These are phyloP conservation scores for Mycena vitilis DNA, from an alignment of 768 basidiomycete genomes.

Conservation along the genomic window DNA sequence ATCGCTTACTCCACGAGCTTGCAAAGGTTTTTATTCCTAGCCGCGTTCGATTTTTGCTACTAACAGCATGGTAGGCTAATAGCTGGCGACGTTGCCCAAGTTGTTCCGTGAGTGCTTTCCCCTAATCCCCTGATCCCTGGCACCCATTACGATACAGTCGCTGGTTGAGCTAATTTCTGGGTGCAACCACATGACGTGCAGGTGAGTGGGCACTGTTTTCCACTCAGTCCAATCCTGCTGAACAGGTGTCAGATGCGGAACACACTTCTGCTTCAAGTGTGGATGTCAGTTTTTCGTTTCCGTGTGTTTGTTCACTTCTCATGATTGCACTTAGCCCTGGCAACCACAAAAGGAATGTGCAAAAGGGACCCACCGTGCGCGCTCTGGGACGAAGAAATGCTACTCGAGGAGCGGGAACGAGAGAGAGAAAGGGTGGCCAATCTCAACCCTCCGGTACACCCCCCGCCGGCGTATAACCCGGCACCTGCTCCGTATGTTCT, in stretches of 20 bases:
- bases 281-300: slow-evolving; percentile 43
- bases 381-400: slow-evolving; percentile 53
- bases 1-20: slow-evolving; percentile 47
- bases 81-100: slow-evolving; percentile 55
- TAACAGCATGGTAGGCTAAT: slow-evolving; percentile 42
- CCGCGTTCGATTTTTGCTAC: not conserved
- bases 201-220: not conserved
- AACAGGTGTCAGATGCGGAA: slow-evolving; percentile 42
- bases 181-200: slow-evolving; percentile 56
- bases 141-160: slow-evolving; percentile 26
- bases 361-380: slow-evolving; percentile 48
- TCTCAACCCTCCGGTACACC: slow-evolving; percentile 17
- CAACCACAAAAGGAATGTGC: slow-evolving; percentile 42
- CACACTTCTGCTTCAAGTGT: slow-evolving; percentile 56
- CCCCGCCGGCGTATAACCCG: slow-evolving; percentile 29
- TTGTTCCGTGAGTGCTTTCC: slow-evolving; percentile 36
- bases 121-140: not conserved
- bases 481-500: slow-evolving; percentile 5
- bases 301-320: not conserved
- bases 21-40: slow-evolving; percentile 42
- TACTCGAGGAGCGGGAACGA: slow-evolving; percentile 47
- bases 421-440: slow-evolving; percentile 35
- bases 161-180: slow-evolving; percentile 45
- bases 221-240: not conserved
- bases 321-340: slow-evolving; percentile 29